A percentile compares a stretch with the other conserved stretches of the same genome.
Conservation (phyloP, 2,329 filamentous ascomycete genomes). For the Tolypocladium inflatum region DNA sequence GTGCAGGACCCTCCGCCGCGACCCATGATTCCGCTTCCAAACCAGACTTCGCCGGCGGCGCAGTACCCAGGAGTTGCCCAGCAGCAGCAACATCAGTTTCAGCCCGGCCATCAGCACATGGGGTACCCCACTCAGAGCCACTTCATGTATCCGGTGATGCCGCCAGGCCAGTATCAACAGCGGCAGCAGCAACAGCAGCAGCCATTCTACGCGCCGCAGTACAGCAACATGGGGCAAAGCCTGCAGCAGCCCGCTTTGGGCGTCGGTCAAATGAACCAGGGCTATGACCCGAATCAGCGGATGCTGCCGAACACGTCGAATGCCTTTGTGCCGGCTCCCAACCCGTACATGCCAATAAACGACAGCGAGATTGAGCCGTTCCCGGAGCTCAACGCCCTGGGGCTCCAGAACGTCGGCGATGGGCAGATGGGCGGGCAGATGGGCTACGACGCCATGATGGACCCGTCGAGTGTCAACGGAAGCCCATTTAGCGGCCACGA, state of each 20-base stretch:
- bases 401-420: conserved; percentile 17
- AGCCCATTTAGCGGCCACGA: conserved; percentile 27
- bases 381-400: conserved; percentile 19
- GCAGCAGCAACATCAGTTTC: conserved; percentile 9
- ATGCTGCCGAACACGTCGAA: conserved; percentile 15
- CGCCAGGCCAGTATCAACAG: conserved; percentile 14
- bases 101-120: conserved; percentile 1
- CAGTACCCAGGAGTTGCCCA: conserved; percentile 11
- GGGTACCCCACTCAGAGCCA: conserved; percentile 9
- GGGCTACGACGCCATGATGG: conserved; percentile 20
- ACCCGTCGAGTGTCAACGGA: conserved; percentile 20
- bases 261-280: conserved; percentile 14
- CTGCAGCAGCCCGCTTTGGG: conserved; percentile 16
- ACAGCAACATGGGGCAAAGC: conserved; percentile 15
- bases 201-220: conserved; percentile 14
- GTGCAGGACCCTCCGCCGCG: conserved; percentile 47
- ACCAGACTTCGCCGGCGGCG: conserved; percentile 9
- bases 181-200: conserved; percentile 7
- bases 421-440: conserved; percentile 17
- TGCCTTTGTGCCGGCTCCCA: conserved; percentile 12
- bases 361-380: conserved; percentile 21
- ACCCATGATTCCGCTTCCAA: conserved; percentile 15
- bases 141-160: conserved; percentile 17
- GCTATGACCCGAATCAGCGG: conserved; percentile 11
- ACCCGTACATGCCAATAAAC: conserved; percentile 15